Conservation (phyloP, 2,329 filamentous ascomycete genomes). For the Stagonosporopsis rhizophila region DNA sequence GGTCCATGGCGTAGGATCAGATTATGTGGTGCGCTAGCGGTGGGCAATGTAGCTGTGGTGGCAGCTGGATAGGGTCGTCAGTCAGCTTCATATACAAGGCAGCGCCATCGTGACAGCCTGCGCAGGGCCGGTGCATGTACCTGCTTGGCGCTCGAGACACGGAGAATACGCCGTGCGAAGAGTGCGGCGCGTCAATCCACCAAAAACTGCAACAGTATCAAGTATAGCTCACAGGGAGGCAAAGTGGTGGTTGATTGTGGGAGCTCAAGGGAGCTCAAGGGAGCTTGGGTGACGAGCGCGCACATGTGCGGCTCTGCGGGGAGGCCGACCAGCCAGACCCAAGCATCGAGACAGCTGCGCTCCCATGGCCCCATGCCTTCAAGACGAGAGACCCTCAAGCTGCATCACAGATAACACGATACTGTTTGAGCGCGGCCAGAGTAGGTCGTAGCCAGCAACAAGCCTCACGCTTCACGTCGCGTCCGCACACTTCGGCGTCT, state of each 20-base stretch:
- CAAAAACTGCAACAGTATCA: neutral
- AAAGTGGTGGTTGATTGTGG: slow-evolving; percentile 13
- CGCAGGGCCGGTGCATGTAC: slow-evolving; percentile 15
- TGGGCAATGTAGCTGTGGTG: neutral
- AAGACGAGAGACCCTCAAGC: neutral
- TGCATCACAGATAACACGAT: neutral
- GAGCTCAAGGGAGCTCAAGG: neutral
- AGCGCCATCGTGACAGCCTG: slow-evolving; percentile 21
- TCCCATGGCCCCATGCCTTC: neutral
- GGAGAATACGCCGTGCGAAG: neutral
- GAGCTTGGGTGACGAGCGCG: slow-evolving; percentile 12
- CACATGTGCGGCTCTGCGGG: slow-evolving; percentile 37
- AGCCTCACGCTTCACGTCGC: neutral
- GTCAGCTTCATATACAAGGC: slow-evolving; percentile 4
- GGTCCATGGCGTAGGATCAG: slow-evolving; percentile 42
- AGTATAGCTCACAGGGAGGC: neutral
- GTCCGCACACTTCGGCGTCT: neutral
- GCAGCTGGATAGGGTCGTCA: neutral
- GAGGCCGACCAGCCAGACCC: neutral
- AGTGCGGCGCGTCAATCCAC: neutral
- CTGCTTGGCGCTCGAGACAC: slow-evolving; percentile 1
- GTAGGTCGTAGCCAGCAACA: neutral
- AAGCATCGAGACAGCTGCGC: neutral
- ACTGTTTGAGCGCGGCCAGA: neutral
- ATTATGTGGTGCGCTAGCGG: neutral